These are phyloP conservation scores for Penicillium expansum DNA, from an alignment of 2,329 filamentous ascomycete genomes.

Conservation along the genomic window DNA sequence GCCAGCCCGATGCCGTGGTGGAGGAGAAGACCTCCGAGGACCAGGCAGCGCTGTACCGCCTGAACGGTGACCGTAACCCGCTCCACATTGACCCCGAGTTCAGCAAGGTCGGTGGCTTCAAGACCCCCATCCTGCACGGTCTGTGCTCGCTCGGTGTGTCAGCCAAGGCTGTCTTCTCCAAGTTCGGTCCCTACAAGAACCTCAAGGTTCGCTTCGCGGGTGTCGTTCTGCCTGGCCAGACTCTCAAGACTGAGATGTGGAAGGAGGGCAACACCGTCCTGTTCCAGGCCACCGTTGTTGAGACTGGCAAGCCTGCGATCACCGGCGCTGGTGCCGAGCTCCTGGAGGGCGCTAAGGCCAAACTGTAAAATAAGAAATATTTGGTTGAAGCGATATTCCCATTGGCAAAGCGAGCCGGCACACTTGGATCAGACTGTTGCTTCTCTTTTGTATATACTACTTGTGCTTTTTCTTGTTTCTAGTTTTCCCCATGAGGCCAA, in stretches of 20 bases:
- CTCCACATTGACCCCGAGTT: constrained; percentile 94
- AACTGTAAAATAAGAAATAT: constrained; percentile 44
- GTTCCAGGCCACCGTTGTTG: constrained; percentile 86
- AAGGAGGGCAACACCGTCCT: constrained; percentile 75
- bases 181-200: constrained; percentile 79
- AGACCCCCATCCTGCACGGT: constrained; percentile 92
- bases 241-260: constrained; percentile 93
- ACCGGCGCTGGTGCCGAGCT: constrained; percentile 77
- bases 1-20: constrained; percentile 74
- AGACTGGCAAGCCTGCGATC: constrained; percentile 88
- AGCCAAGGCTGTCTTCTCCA: constrained; percentile 83
- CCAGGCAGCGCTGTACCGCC: constrained; percentile 87
- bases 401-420: constrained; percentile 15
- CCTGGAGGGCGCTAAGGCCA: constrained; percentile 50
- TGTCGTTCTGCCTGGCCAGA: constrained; percentile 80
- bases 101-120: constrained; percentile 92
- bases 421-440: constrained; percentile 16
- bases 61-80: constrained; percentile 94
- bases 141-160: constrained; percentile 91
- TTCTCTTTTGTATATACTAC: constrained; percentile 27
- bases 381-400: constrained; percentile 20
- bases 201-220: constrained; percentile 91
- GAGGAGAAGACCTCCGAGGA: constrained; percentile 85
- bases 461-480: constrained; percentile 5
- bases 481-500: constrained; percentile 1